These are phyloP conservation scores for Physaria fendleri DNA, from an alignment of 345 rosid genomes.

Conservation along the genomic window DNA sequence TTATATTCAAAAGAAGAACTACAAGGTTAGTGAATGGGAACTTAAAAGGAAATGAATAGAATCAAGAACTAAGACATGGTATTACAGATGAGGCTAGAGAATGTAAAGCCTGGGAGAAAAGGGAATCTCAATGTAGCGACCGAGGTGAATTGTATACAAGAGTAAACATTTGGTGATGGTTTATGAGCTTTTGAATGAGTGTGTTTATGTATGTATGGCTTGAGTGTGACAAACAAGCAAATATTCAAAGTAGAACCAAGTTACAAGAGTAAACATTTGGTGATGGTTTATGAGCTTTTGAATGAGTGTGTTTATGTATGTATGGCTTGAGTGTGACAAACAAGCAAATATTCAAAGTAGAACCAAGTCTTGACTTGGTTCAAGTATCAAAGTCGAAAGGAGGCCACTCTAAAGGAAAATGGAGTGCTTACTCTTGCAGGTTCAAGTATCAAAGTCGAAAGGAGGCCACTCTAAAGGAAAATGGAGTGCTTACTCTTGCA, in stretches of 20 bases:
- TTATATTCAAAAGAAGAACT: slow-evolving; percentile 83
- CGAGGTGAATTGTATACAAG: too few relatives aligned
- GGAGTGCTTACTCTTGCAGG: too few relatives aligned
- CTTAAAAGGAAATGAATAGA: too few relatives aligned
- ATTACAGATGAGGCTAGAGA: too few relatives aligned
- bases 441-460: slow-evolving; percentile 84
- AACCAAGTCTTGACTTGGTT: slow-evolving; percentile 91
- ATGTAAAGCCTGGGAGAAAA: too few relatives aligned
- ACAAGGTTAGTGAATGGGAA: slow-evolving; percentile 58
- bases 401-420: too few relatives aligned
- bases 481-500: too few relatives aligned
- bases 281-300: neutral
- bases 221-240: slow-evolving; percentile 38
- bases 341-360: slow-evolving; percentile 79
- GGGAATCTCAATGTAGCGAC: too few relatives aligned
- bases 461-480: too few relatives aligned
- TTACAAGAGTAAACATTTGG: too few relatives aligned
- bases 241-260: slow-evolving; percentile 94
- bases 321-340: slow-evolving; percentile 8
- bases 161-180: too few relatives aligned
- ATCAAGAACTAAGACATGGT: too few relatives aligned
- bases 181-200: neutral
- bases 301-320: neutral
- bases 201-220: neutral
- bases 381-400: slow-evolving; percentile 93